phyloP scores from a whole-genome alignment of 2,329 filamentous ascomycete species.

The Alternaria conjuncta region DNA sequence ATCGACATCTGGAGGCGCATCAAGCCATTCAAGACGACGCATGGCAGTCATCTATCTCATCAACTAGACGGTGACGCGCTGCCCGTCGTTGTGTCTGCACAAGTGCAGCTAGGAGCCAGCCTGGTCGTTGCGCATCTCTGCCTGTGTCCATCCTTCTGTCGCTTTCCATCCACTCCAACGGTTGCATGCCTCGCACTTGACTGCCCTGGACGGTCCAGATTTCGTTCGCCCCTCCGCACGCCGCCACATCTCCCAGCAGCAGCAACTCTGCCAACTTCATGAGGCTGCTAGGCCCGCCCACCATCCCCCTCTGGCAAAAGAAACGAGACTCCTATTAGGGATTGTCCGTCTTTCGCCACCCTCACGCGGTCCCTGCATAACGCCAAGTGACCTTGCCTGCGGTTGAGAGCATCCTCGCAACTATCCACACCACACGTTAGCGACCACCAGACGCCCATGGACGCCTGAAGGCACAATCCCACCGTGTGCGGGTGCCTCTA shows the following conservation, averaged over 20 bases:
- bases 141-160: constrained; percentile 1
- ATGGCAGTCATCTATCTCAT: constrained; percentile 10
- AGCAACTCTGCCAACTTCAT: constrained; percentile 12
- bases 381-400: constrained; percentile 20
- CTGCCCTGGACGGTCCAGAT: constrained; percentile 5
- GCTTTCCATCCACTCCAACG: background rate
- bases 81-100: background rate
- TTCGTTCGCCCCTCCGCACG: constrained; percentile 11
- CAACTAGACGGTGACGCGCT: constrained; percentile 7
- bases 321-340: constrained; percentile 16
- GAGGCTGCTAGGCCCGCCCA: constrained; percentile 10
- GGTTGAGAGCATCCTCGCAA: background rate
- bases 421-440: constrained; percentile 5
- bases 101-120: background rate
- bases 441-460: constrained; percentile 22
- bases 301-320: constrained; percentile 3
- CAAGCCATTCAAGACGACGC: constrained; percentile 15
- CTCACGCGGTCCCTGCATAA: constrained; percentile 29
- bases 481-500: constrained; percentile 14
- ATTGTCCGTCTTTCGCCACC: constrained; percentile 14
- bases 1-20: constrained; percentile 26
- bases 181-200: constrained; percentile 15
- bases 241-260: background rate
- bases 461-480: constrained; percentile 21
- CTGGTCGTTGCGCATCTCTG: background rate